Conservation (phyloP, 495 filamentous ascomycete genomes). For the Tetracladium marchalianum region DNA sequence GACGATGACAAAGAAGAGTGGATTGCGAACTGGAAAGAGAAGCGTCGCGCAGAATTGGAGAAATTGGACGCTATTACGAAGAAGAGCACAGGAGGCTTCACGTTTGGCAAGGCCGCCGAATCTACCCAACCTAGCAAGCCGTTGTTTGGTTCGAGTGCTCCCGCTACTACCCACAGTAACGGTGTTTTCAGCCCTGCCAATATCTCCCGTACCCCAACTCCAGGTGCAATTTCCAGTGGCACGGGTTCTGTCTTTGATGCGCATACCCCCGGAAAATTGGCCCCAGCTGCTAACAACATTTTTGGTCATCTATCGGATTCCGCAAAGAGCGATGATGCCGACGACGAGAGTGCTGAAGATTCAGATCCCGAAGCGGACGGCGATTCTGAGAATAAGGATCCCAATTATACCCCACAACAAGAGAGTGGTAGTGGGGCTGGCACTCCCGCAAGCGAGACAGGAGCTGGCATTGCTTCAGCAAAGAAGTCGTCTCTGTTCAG, state of each 20-base stretch:
- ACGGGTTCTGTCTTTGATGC: conserved; percentile 19
- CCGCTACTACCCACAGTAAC: conserved; percentile 1
- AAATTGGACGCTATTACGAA: conserved; percentile 23
- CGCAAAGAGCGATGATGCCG: conserved; percentile 17
- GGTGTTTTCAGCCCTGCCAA: conserved; percentile 14
- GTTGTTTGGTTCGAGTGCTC: conserved; percentile 4
- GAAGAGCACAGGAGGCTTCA: conserved; percentile 28
- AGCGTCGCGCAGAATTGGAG: conserved; percentile 27
- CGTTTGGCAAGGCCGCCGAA: conserved; percentile 20
- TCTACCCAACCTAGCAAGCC: background rate
- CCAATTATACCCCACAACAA: conserved; percentile 21
- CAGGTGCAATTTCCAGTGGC: conserved; percentile 21
- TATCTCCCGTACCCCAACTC: conserved; percentile 17
- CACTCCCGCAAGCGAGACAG: conserved; percentile 17
- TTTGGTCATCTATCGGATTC: conserved; percentile 36
- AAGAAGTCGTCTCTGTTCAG: conserved; percentile 17
- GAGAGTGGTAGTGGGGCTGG: conserved; percentile 21
- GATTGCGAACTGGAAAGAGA: conserved; percentile 36
- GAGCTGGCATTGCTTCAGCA: conserved; percentile 13
- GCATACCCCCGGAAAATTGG: conserved; percentile 4
- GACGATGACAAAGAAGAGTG: conserved; percentile 43
- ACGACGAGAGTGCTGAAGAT: conserved; percentile 17
- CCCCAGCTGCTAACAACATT: conserved; percentile 27
- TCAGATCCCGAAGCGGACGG: conserved; percentile 19
- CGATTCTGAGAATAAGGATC: conserved; percentile 16